phyloP scores from a whole-genome alignment of 2,329 filamentous ascomycete genomes.

The Botryosphaeria dothidea region DNA sequence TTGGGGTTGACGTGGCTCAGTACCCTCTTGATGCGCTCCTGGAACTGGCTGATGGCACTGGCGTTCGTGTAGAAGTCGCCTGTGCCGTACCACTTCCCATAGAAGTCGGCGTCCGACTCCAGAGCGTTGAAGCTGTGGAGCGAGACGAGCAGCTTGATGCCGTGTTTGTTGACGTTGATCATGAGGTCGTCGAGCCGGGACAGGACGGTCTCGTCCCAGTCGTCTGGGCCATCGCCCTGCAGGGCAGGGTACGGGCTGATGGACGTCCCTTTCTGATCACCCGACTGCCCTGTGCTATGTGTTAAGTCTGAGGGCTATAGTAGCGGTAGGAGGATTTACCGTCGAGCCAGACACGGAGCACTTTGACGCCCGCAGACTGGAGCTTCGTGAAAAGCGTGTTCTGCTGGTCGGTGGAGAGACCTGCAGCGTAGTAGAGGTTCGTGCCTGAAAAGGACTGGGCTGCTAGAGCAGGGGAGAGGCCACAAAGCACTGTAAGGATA shows the following conservation, averaged over 20 bases:
- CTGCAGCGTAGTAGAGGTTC: conserved; percentile 32
- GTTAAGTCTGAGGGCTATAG: background rate
- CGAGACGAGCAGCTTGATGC: conserved; percentile 23
- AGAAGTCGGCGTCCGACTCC: background rate
- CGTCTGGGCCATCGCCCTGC: conserved; percentile 10
- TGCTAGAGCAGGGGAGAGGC: too few relatives aligned
- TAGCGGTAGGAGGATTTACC: conserved; percentile 16
- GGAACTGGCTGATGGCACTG: conserved; percentile 16
- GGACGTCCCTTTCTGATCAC: conserved; percentile 22
- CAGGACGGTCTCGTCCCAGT: conserved; percentile 22
- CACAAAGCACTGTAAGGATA: too few relatives aligned
- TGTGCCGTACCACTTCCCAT: background rate
- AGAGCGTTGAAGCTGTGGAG: conserved; percentile 23
- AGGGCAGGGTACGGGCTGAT: conserved; percentile 19
- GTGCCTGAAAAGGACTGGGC: conserved; percentile 23
- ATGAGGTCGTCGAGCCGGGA: conserved; percentile 23
- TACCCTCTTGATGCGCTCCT: conserved; percentile 21
- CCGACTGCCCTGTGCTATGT: background rate
- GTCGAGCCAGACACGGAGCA: conserved; percentile 26
- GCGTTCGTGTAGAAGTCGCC: conserved; percentile 22
- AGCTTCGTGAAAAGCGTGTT: conserved; percentile 24
- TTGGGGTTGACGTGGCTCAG: conserved; percentile 22
- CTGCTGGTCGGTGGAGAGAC: conserved; percentile 24
- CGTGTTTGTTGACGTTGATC: conserved; percentile 21
- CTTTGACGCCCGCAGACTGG: conserved; percentile 23